phyloP scores from a whole-genome alignment of 805 yeast genomes.

The Starmerella powellii region DNA sequence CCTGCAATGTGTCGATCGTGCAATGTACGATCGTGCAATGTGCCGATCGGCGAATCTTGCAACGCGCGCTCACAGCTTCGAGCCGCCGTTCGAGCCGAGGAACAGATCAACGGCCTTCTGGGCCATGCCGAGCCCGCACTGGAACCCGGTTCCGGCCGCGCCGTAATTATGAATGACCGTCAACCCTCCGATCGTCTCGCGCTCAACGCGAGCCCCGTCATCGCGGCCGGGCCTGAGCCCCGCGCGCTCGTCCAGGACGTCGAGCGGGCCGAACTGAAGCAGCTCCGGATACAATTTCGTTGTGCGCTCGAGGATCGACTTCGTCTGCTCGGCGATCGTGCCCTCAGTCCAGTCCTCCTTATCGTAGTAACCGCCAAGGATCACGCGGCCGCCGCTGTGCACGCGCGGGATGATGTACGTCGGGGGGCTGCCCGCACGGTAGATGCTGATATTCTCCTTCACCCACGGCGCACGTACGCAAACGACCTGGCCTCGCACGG shows the following conservation, averaged over 20 bases:
- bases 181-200: slow-evolving; percentile 35
- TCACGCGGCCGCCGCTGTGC: slow-evolving; percentile 48
- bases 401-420: slow-evolving; percentile 69
- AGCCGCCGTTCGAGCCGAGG: slow-evolving; percentile 1
- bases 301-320: slow-evolving; percentile 50
- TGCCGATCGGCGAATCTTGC: no score
- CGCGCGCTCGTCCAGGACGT: slow-evolving; percentile 52
- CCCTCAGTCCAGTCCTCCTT: slow-evolving; percentile 51
- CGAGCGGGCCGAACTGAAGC: slow-evolving; percentile 31
- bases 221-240: slow-evolving; percentile 67
- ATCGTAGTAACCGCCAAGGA: slow-evolving; percentile 67
- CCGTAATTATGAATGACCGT: slow-evolving; percentile 60
- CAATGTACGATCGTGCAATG: no score
- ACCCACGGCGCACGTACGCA: slow-evolving; percentile 60
- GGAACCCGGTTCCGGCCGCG: slow-evolving; percentile 69
- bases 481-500: slow-evolving; percentile 72
- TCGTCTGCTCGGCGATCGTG: slow-evolving; percentile 45
- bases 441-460: slow-evolving; percentile 37
- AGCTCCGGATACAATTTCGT: slow-evolving; percentile 38
- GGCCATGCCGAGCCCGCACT: slow-evolving; percentile 58
- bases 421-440: slow-evolving; percentile 27
- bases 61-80: slow-evolving; percentile 5
- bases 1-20: no score
- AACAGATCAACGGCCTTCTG: slow-evolving; percentile 30
- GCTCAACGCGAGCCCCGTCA: slow-evolving; percentile 65